phyloP scores from a whole-genome alignment of 768 basidiomycete genomes.

The Tulasnella sp. region DNA sequence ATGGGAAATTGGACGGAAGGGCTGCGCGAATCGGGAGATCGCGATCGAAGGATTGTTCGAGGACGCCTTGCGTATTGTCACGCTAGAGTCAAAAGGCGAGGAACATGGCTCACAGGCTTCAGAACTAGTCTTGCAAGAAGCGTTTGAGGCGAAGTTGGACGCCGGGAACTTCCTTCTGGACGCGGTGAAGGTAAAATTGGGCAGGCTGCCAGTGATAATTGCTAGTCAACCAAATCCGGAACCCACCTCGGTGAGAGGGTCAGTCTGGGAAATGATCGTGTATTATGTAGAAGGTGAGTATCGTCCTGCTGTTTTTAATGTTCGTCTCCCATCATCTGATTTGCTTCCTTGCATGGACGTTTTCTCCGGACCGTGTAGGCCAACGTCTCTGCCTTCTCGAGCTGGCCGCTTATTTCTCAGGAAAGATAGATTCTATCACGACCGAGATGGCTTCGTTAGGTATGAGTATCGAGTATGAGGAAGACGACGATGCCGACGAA shows the following conservation, averaged over 20 bases:
- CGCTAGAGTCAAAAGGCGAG: conserved; percentile 1
- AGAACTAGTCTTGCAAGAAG: neutral
- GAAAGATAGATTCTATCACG: neutral
- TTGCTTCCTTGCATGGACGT: too few species aligned
- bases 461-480: neutral
- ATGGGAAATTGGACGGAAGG: conserved; percentile 52
- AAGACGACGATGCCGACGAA: neutral
- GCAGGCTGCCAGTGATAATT: neutral
- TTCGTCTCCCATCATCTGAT: neutral
- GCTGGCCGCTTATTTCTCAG: neutral
- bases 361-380: neutral
- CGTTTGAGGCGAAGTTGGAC: neutral
- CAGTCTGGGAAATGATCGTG: conserved; percentile 50
- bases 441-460: neutral
- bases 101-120: neutral
- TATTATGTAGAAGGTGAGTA: conserved; percentile 55
- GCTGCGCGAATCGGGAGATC: neutral
- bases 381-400: neutral
- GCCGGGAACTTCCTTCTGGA: neutral
- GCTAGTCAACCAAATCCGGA: neutral
- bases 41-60: conserved; percentile 1
- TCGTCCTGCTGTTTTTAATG: neutral
- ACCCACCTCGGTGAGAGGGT: conserved; percentile 34
- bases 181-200: neutral
- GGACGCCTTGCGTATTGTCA: neutral